phyloP scores from a whole-genome alignment of 1,284 basidiomycete species.

The Puccinia coronata region DNA sequence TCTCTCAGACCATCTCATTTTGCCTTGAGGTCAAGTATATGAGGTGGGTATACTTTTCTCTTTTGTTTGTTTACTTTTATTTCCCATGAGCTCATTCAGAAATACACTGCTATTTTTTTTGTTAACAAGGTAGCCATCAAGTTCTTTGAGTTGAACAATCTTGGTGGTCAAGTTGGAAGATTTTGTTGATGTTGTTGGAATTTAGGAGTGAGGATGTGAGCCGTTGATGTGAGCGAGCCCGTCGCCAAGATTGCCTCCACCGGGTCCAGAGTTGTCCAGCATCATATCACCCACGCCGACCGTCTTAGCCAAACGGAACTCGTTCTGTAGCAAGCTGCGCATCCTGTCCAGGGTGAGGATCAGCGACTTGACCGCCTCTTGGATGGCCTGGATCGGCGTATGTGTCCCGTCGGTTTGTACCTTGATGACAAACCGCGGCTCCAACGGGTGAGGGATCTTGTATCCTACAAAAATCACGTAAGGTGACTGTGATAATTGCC shows the following conservation, averaged over 20 bases:
- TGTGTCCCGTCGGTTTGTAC: conserved; percentile 88
- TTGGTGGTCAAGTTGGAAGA: too few relatives aligned
- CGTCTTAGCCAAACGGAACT: conserved; percentile 45
- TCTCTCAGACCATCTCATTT: too few relatives aligned
- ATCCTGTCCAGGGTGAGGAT: conserved; percentile 70
- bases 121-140: too few relatives aligned
- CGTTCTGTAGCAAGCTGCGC: conserved; percentile 51
- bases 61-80: too few relatives aligned
- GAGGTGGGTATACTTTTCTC: too few relatives aligned
- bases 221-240: neutral
- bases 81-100: too few relatives aligned
- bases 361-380: conserved; percentile 78
- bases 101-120: too few relatives aligned
- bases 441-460: conserved; percentile 94
- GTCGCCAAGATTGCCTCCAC: conserved; percentile 3
- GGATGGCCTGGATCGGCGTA: conserved; percentile 79
- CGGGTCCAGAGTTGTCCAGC: neutral
- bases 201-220: too few relatives aligned
- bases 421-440: conserved; percentile 89
- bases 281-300: conserved; percentile 39
- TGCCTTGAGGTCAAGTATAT: too few relatives aligned
- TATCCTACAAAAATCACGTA: conserved; percentile 92
- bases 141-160: too few relatives aligned
- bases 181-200: too few relatives aligned
- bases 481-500: conserved; percentile 81